phyloP scores from a whole-genome alignment of 1,284 basidiomycete genomes.

The Coriolopsis trogii region DNA sequence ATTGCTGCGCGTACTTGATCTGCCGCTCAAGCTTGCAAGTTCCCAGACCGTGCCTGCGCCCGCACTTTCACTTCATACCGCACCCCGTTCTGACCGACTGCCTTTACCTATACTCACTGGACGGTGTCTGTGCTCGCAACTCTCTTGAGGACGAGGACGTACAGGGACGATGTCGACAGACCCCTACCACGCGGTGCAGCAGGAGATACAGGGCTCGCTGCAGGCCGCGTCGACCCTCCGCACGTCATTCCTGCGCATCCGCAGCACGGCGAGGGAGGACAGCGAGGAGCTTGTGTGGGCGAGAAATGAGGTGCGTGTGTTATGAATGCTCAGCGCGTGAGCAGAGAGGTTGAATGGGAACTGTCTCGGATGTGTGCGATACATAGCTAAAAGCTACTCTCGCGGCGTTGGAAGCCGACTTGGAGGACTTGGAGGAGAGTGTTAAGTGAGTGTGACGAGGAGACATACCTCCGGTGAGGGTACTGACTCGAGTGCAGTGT shows the following conservation, averaged over 20 bases:
- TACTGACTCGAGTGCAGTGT: constrained; percentile 48
- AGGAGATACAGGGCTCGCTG: constrained; percentile 73
- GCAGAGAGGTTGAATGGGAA: too few species aligned
- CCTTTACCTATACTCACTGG: too few species aligned
- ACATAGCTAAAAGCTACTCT: constrained; percentile 77
- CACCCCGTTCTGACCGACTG: too few species aligned
- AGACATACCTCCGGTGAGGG: not conserved
- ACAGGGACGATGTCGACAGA: constrained; percentile 64
- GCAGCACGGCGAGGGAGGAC: constrained; percentile 65
- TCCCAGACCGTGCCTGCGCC: too few species aligned
- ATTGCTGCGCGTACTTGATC: too few species aligned
- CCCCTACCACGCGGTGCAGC: constrained; percentile 81
- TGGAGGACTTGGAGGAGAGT: constrained; percentile 88
- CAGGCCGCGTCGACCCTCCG: constrained; percentile 70
- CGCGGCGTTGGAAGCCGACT: constrained; percentile 76
- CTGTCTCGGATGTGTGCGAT: not conserved
- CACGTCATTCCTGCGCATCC: constrained; percentile 78
- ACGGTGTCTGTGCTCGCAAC: too few species aligned
- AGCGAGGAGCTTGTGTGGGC: constrained; percentile 78
- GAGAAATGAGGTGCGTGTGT: constrained; percentile 61
- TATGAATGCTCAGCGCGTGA: not conserved
- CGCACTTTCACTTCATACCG: too few species aligned
- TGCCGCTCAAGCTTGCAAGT: too few species aligned
- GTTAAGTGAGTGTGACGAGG: constrained; percentile 69
- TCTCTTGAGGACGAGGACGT: too few species aligned